Evolutionary conservation across 2,329 filamentous ascomycete species (phyloP), one percentile per base, ranked within the genome.

Genomic region (Penicillium crustosum): DNA sequence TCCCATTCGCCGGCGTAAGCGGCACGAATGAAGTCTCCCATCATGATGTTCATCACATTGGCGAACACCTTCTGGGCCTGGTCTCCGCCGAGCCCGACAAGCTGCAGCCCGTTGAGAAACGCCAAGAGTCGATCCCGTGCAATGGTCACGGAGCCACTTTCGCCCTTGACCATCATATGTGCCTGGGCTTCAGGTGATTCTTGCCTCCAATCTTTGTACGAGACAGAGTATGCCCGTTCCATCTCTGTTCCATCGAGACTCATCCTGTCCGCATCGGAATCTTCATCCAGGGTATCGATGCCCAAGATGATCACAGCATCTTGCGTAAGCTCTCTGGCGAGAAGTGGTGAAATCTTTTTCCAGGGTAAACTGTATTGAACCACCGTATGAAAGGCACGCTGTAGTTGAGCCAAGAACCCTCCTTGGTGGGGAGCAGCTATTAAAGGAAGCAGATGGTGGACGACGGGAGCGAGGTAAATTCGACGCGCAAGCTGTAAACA

Each of bases 1-100:
- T 77, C 78, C 84, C 85, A 87, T 59, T 84, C 78, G 3, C 82
- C 79, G 44, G 83, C 75, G 65, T 85, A 86, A n/a, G 80, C 78
- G 48, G 81, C 79, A 31, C 76, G 76, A 23, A 87, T 79, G 62
- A 84, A 84, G 13, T 81, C 78, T 42, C 81, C 81, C 62, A 88
- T 75, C 61, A 86, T 72, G 36, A 79, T 77, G 65, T 85, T 79
- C 77, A 87, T 82, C 2, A 85, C 82, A 53, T 78, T 75, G 2
- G 84, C 85, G 61, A 86, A 82, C 8, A 84, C 79, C 57, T 81
- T 81, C 65, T 86, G 82, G 6, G 81, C 79, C 45, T 76, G 77
- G 41, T 80, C 79, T 33, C 80, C 80, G 12, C 83, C 84, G 25
- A 87, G 73, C 0, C 84, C 84, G 17, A 85, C 79, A 19, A 78